Conservation (phyloP, 169 alveolate genomes). For the Fabrea salina region DNA sequence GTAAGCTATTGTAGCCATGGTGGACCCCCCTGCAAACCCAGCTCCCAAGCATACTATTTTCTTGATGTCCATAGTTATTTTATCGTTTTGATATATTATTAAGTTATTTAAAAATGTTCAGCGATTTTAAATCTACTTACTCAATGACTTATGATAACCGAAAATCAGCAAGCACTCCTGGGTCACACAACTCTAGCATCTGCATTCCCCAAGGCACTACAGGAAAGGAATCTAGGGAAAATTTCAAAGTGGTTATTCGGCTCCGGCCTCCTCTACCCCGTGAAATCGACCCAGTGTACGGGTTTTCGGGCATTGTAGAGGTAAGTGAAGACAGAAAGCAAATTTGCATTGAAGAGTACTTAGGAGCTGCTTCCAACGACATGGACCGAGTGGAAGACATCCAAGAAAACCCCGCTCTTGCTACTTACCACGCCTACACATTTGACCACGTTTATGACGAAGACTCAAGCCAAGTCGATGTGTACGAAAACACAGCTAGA, state of each 20-base stretch:
- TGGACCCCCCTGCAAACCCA: conserved; percentile 93
- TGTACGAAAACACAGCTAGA: conserved; percentile 83
- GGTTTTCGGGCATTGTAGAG: conserved; percentile 2
- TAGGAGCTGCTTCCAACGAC: conserved; percentile 79
- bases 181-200: neutral
- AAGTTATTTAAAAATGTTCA: too few species aligned
- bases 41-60: conserved; percentile 87
- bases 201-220: neutral
- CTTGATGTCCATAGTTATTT: conserved; percentile 26
- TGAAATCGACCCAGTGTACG: conserved; percentile 64
- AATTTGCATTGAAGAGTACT: conserved; percentile 73
- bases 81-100: too few species aligned
- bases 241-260: conserved; percentile 77
- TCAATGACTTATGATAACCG: neutral
- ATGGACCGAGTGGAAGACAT: conserved; percentile 66
- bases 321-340: conserved; percentile 42
- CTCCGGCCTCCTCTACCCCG: conserved; percentile 85
- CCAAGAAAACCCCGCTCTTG: conserved; percentile 72
- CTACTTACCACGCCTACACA: conserved; percentile 67
- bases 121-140: too few species aligned
- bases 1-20: conserved; percentile 87
- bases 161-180: neutral
- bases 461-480: conserved; percentile 73
- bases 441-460: conserved; percentile 83
- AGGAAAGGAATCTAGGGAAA: conserved; percentile 37